These are phyloP conservation scores for Yarrowia sp. DNA, from an alignment of 805 yeast species.

Conservation along the genomic window DNA sequence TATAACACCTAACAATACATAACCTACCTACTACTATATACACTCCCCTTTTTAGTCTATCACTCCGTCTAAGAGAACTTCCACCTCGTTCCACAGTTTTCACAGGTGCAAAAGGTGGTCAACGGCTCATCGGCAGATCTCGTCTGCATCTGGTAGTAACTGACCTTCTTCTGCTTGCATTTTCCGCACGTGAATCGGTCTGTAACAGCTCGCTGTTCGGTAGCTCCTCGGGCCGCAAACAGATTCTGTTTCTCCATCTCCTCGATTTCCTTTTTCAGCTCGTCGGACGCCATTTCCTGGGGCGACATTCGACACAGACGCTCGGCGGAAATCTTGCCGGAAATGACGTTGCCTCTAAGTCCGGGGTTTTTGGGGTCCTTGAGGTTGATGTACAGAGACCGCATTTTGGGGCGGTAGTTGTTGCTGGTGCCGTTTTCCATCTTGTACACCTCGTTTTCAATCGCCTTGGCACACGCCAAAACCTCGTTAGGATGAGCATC, in stretches of 20 bases:
- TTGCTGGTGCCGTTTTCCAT: conserved; percentile 53
- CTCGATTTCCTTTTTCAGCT: conserved; percentile 78
- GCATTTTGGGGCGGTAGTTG: conserved; percentile 54
- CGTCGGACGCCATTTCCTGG: conserved; percentile 94
- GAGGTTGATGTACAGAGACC: conserved; percentile 82
- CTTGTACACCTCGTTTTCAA: conserved; percentile 69
- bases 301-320: conserved; percentile 77
- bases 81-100: conserved; percentile 90
- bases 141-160: conserved; percentile 96
- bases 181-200: conserved; percentile 97
- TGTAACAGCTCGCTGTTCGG: conserved; percentile 90
- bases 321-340: conserved; percentile 62
- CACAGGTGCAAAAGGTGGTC: conserved; percentile 97
- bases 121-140: conserved; percentile 98
- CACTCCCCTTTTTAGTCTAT: conserved; percentile 17
- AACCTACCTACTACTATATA: conserved; percentile 6
- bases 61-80: conserved; percentile 66
- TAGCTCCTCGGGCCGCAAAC: conserved; percentile 97
- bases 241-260: conserved; percentile 82
- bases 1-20: background rate
- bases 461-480: conserved; percentile 58
- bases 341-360: conserved; percentile 62
- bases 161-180: conserved; percentile 94
- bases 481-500: conserved; percentile 56
- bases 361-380: conserved; percentile 88